Percentiles rank a stretch among this genome's conserved stretches.
phyloP scores from a whole-genome alignment of 176 grass and related monocot species.

The Eragrostis curvula region DNA sequence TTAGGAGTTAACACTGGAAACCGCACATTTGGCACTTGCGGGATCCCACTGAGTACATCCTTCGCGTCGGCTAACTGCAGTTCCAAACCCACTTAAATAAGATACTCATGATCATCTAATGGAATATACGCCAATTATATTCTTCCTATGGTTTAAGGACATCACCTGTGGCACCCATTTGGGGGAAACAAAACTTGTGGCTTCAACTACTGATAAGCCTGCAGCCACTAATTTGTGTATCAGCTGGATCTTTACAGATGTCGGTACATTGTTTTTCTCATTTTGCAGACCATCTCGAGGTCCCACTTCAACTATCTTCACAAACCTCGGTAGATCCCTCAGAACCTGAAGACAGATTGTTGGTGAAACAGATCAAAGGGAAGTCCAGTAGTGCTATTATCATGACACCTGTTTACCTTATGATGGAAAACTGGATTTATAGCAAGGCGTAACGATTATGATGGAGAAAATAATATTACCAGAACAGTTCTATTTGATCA shows the following conservation, averaged over 20 bases:
- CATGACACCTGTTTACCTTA: not conserved
- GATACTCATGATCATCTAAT: not conserved
- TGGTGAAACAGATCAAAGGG: conserved; percentile 31
- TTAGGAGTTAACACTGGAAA: conserved; percentile 93
- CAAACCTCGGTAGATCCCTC: conserved; percentile 67
- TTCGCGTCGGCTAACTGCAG: conserved; percentile 89
- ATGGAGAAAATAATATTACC: not conserved
- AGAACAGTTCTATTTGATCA: not conserved
- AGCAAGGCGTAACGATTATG: not conserved
- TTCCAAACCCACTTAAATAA: conserved; percentile 24
- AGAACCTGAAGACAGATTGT: conserved; percentile 59
- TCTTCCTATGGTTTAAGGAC: not conserved
- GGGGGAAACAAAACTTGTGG: conserved; percentile 98
- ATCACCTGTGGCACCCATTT: conserved; percentile 98
- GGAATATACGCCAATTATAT: not conserved
- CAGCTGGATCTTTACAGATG: conserved; percentile 87
- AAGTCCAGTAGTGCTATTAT: not conserved
- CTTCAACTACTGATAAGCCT: conserved; percentile 85
- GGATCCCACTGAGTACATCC: conserved; percentile 80
- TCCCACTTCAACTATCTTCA: conserved; percentile 94
- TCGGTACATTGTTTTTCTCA: conserved; percentile 69
- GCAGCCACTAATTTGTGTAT: conserved; percentile 81
- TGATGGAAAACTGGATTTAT: not conserved
- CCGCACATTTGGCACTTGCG: conserved; percentile 43
- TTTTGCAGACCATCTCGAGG: conserved; percentile 94